Conservation (phyloP, 148 eudicot genomes). For the Fagopyrum homotropicum region DNA sequence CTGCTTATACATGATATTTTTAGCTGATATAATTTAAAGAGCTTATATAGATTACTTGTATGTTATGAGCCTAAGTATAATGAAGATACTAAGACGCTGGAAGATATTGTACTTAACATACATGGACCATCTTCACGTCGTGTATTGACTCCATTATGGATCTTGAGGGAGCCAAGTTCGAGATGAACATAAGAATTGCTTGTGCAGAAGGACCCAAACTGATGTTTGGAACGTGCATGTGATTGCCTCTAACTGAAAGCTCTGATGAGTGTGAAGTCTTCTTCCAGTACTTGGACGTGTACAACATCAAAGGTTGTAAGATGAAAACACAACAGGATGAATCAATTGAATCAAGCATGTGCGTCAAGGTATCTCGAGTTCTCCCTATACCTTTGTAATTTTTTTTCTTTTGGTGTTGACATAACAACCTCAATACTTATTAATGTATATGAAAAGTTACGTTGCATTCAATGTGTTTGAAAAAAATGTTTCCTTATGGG, state of each 20-base stretch:
- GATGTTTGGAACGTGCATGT: constrained; percentile 21
- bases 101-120: constrained; percentile 19
- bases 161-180: constrained; percentile 53
- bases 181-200: constrained; percentile 58
- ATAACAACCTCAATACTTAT: too few relatives aligned
- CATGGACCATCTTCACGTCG: constrained; percentile 97
- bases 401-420: too few relatives aligned
- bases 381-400: too few relatives aligned
- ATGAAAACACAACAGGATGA: neutral
- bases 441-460: too few relatives aligned
- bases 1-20: neutral
- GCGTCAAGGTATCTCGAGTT: too few relatives aligned
- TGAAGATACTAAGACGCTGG: neutral
- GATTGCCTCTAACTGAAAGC: constrained; percentile 32
- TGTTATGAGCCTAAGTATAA: neutral
- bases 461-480: too few relatives aligned
- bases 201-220: constrained; percentile 15
- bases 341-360: too few relatives aligned
- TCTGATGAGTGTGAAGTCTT: constrained; percentile 45
- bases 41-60: neutral
- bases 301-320: neutral
- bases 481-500: too few relatives aligned
- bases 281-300: constrained; percentile 80
- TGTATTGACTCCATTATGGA: constrained; percentile 68
- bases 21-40: neutral